Conservation (phyloP, 768 basidiomycete genomes). For the Coprinopsis sp. region DNA sequence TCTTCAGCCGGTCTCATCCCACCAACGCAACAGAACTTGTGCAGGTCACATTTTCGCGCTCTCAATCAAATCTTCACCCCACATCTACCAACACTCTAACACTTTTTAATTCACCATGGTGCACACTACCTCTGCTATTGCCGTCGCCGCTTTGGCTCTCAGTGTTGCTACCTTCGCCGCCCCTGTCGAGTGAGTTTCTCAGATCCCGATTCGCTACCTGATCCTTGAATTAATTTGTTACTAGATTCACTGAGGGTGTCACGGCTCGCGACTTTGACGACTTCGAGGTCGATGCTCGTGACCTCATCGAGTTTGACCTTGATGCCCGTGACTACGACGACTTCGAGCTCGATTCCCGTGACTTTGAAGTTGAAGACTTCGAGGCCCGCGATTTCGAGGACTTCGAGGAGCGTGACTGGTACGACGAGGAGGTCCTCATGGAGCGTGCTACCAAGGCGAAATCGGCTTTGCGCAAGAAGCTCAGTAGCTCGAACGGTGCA, state of each 20-base stretch:
- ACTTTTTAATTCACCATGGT: conserved; percentile 22
- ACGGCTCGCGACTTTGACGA: conserved; percentile 18
- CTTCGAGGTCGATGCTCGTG: conserved; percentile 21
- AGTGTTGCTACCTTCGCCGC: conserved; percentile 25
- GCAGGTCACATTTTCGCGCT: conserved; percentile 30
- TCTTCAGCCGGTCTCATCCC: conserved; percentile 34
- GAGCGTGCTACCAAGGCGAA: conserved; percentile 7
- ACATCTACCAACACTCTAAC: conserved; percentile 11
- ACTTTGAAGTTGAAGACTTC: conserved; percentile 14
- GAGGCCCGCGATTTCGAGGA: too few relatives aligned
- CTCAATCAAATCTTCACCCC: conserved; percentile 14
- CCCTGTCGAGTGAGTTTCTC: conserved; percentile 25
- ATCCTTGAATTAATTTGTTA: neutral
- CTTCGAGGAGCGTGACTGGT: neutral
- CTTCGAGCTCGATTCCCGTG: conserved; percentile 21
- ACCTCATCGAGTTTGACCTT: conserved; percentile 14
- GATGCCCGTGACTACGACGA: conserved; percentile 4
- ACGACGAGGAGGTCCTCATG: conserved; percentile 18
- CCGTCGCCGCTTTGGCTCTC: conserved; percentile 27
- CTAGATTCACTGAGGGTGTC: conserved; percentile 17
- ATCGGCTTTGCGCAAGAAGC: too few relatives aligned
- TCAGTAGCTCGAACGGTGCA: conserved; percentile 21
- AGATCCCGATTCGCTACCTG: too few relatives aligned
- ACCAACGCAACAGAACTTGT: conserved; percentile 24
- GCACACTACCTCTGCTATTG: conserved; percentile 27